Evolutionary conservation across 768 basidiomycete genomes (phyloP), one percentile per base, ranked within the genome.

Genomic region (Sarcodon sp.): DNA sequence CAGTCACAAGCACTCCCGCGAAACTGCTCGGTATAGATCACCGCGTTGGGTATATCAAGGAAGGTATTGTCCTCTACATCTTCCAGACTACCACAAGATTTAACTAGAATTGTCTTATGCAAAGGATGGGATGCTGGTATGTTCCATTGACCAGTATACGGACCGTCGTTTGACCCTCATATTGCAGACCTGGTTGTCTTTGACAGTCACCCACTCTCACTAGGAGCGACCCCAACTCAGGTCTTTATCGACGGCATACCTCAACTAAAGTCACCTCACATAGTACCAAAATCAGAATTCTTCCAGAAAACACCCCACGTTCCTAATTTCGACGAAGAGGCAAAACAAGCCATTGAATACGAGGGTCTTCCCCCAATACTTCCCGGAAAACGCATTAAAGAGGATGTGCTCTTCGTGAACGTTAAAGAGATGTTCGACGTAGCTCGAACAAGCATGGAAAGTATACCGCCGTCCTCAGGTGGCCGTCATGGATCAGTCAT

Each of bases 191-290:
- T 87, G 45, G 80, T 88, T 11, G 56, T 87, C 2, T 84, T 82
- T 81, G 82, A 84, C 55, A 77, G 75, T 35, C 86, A 88, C 61
- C 88, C 88, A 1, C 70, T 92, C 12, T 67, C 77, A 1, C 67
- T 91, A 9, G 85, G 85, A 16, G 85, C 87, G 16, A 80, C 86
- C 0, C 87, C 87, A 4, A 69, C 72, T 45, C 87, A 90, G 66
- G 85, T 87, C 7, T 88, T 73, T 64, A 87, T 91, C 51, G 89
- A 93, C 56, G 90, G 89, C 3, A 82, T 91, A 44, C 58, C 83
- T 0, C 89, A 93, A 55, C 55, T 83, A 2, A 56, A 66, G 41
- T 57, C 63, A 3, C 71, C 80, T 3, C 59, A 69, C 53, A 60
- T 73, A 13, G 59, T 70, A 35, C 43, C 63, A 45, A 91, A 93